Base-by-base conservation (phyloP, 2,329 filamentous ascomycete genomes). In the Cladophialophora exuberans region DNA sequence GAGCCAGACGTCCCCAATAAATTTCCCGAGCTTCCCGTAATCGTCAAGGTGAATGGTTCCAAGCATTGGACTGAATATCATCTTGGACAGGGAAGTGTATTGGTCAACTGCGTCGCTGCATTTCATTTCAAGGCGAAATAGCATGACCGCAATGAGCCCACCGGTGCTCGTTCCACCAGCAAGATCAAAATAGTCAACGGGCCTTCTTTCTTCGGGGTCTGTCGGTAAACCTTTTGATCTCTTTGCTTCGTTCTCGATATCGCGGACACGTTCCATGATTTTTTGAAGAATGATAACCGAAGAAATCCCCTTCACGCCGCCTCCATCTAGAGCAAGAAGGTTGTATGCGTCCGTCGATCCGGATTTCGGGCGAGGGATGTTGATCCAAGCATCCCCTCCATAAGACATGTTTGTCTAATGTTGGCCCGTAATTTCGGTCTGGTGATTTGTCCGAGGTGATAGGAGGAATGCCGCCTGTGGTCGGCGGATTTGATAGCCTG, bases 161-260 rank as follows among this genome's bases (percentile, higher is more conserved):
- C 62, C 60, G 11, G 62, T 63, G 46, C 60, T 62, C n/a, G 62
- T 64, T n/a, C 60, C 62, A 15, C 56, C 59, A 9, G 54, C 55
- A 20, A 64, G 48, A 28, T 63, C 61, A 30, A 63, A 63, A 28
- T 57, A 59, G 18, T 63, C 59, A 9, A 55, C 54, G 3, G 61
- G 62, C 15, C 33, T 44, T 35, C 60, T 38, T 44, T 60, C 57
- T 10, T 45, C 47, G 3, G 26, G 28, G 30, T 57, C 33, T 4
- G 31, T 28, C 9, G 48, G 33, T 25, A 35, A 41, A 42, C 43
- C 38, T 26, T 50, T 36, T 23, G 31, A 3, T 5, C 20, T 23
- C 2, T 36, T 38, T 17, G 31, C 47, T 31, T 55, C 44, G 18
- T 58, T 60, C 41, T 62, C 57, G 15, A 62, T 42, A 15, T 58